Conservation (phyloP, 2,329 filamentous ascomycete species). For the Myriosclerotinia curreyana region DNA sequence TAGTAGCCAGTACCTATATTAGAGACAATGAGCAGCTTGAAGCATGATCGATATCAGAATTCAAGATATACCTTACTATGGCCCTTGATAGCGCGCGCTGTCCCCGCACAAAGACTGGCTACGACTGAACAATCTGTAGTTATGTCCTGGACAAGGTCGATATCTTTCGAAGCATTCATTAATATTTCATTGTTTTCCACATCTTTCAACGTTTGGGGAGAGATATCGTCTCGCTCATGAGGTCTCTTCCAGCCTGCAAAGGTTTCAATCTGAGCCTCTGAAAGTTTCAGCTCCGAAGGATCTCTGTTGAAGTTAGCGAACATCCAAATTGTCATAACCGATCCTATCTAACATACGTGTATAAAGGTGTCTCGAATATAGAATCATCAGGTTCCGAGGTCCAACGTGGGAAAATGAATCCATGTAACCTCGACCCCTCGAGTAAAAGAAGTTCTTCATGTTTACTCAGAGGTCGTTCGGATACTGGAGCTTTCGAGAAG, state of each 20-base stretch:
- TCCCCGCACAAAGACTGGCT: conserved; percentile 83
- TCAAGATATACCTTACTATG: conserved; percentile 58
- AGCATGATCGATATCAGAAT: background rate
- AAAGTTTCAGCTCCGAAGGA: conserved; percentile 65
- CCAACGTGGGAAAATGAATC: conserved; percentile 84
- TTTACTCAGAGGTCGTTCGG: conserved; percentile 60
- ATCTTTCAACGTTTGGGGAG: background rate
- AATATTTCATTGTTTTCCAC: conserved; percentile 42
- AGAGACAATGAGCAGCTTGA: conserved; percentile 18
- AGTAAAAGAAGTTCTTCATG: conserved; percentile 74
- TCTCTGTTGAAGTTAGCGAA: conserved; percentile 55
- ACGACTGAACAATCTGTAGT: conserved; percentile 97
- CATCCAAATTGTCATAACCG: background rate
- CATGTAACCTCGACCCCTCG: conserved; percentile 76
- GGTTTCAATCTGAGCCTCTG: conserved; percentile 67
- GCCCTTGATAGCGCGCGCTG: conserved; percentile 66
- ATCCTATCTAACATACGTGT: conserved; percentile 49
- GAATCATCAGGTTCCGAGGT: conserved; percentile 55
- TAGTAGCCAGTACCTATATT: conserved; percentile 62
- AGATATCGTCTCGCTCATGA: conserved; percentile 54
- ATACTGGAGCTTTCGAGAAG: conserved; percentile 42
- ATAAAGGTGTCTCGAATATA: conserved; percentile 61
- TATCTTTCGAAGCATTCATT: conserved; percentile 56
- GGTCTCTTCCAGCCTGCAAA: conserved; percentile 84
- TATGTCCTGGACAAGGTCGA: conserved; percentile 91